These are phyloP conservation scores for Akebia trifoliata DNA, from an alignment of 164 flowering plant genomes.

Conservation along the genomic window DNA sequence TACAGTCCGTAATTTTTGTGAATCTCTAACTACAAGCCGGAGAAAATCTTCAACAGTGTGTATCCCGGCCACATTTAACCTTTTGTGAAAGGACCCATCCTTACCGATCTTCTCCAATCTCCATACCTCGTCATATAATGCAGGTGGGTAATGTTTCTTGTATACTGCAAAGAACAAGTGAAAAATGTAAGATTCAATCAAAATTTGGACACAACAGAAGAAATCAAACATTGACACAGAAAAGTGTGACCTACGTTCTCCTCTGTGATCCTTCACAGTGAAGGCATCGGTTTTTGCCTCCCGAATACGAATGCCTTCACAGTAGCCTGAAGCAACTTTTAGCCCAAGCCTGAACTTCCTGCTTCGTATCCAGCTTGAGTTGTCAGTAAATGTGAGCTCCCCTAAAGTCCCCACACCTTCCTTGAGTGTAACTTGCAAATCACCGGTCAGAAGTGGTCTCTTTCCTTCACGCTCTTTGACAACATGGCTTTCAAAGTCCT, in stretches of 20 bases:
- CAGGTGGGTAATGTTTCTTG: constrained; percentile 98
- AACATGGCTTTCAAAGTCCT: constrained; percentile 84
- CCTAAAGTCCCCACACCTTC: constrained; percentile 97
- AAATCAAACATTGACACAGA: too few relatives aligned
- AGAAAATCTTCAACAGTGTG: constrained; percentile 81
- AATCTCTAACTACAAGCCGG: constrained; percentile 71
- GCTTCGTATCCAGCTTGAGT: constrained; percentile 98
- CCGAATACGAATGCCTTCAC: constrained; percentile 73
- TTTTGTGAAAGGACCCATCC: constrained; percentile 95
- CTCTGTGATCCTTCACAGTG: constrained; percentile 94
- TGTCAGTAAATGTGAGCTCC: constrained; percentile 91
- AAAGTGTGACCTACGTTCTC: constrained; percentile 64
- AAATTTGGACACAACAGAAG: background rate
- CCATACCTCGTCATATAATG: constrained; percentile 86
- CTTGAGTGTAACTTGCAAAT: constrained; percentile 67
- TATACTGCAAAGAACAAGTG: constrained; percentile 55
- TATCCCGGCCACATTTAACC: constrained; percentile 73
- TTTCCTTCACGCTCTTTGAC: constrained; percentile 98
- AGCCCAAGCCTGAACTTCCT: constrained; percentile 91
- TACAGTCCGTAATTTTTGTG: constrained; percentile 72
- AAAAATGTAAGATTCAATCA: constrained; percentile 3
- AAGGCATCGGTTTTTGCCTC: constrained; percentile 97
- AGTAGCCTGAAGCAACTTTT: constrained; percentile 69
- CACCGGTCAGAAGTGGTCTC: constrained; percentile 90
- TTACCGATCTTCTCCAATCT: constrained; percentile 95